Conservation (phyloP, 495 filamentous ascomycete species). For the Cercophora samala region DNA sequence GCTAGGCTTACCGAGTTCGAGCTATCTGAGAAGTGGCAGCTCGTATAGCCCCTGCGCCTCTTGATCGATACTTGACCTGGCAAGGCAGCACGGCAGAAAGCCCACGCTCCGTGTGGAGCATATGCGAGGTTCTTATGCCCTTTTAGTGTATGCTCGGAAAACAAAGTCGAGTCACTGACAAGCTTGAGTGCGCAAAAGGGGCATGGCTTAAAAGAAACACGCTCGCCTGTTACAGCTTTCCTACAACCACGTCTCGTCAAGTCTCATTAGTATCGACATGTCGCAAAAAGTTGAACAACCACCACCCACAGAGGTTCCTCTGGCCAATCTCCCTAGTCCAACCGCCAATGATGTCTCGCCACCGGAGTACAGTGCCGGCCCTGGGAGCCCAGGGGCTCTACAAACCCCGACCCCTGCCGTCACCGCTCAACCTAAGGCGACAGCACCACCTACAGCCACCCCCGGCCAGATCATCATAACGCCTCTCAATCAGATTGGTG, state of each 20-base stretch:
- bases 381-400: background rate
- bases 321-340: background rate
- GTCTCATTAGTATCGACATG: too few species aligned
- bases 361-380: background rate
- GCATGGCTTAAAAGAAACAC: background rate
- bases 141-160: background rate
- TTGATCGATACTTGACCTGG: background rate
- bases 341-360: background rate
- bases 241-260: background rate
- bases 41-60: background rate
- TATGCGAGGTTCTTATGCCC: background rate
- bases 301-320: background rate
- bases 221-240: background rate
- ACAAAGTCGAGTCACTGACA: background rate
- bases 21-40: background rate
- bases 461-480: conserved; percentile 17
- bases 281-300: background rate
- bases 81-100: background rate
- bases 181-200: background rate
- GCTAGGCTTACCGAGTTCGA: background rate
- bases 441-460: conserved; percentile 9
- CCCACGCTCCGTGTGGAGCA: background rate
- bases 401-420: background rate
- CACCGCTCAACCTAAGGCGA: background rate
- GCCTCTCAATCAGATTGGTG: conserved; percentile 28